Conservation (phyloP, 306 rosid genomes). For the Adenanthera pavonina region DNA sequence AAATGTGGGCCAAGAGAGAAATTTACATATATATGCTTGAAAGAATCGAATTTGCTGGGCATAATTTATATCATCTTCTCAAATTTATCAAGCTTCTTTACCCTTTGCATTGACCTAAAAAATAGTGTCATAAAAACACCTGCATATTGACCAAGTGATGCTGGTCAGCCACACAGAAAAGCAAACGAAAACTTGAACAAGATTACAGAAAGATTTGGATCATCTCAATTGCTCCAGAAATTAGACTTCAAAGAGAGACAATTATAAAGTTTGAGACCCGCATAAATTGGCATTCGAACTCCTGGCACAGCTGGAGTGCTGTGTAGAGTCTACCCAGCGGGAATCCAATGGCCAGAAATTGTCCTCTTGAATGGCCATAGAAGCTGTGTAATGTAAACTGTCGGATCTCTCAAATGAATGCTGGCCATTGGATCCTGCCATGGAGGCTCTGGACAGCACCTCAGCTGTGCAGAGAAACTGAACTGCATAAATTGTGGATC, state of each 20-base stretch:
- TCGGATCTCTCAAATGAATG: not conserved
- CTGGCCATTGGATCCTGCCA: not conserved
- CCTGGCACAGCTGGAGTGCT: not conserved
- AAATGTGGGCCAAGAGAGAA: not conserved
- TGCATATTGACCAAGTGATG: slow-evolving; percentile 36
- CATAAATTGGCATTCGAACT: not conserved
- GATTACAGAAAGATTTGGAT: not conserved
- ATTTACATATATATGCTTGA: not conserved
- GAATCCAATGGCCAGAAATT: not conserved
- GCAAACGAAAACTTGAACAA: not conserved
- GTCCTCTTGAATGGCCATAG: not conserved
- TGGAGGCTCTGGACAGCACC: not conserved
- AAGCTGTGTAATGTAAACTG: not conserved
- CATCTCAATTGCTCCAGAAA: not conserved
- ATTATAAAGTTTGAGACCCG: not conserved
- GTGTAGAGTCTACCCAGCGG: not conserved
- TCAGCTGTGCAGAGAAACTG: not conserved
- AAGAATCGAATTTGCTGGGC: not conserved
- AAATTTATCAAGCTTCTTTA: slow-evolving; percentile 58
- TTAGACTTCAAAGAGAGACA: not conserved
- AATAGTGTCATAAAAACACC: slow-evolving; percentile 61
- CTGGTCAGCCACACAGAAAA: not conserved
- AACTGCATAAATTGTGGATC: not conserved
- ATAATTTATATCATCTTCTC: slow-evolving; percentile 58
- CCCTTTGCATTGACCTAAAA: slow-evolving; percentile 59